phyloP scores from a whole-genome alignment of 106 monocot species.

The Vanilla planifolia region DNA sequence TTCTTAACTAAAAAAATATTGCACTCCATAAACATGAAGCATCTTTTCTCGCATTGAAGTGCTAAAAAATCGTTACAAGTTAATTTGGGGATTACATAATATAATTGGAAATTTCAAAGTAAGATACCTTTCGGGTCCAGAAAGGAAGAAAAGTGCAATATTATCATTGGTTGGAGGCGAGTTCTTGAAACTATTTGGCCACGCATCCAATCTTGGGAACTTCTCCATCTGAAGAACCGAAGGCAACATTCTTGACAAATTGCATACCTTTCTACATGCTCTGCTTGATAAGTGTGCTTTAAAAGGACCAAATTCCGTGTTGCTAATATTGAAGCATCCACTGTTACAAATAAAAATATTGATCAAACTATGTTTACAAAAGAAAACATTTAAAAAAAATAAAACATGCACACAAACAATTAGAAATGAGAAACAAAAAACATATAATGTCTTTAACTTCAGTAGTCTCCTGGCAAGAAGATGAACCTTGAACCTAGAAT shows the following conservation, averaged over 20 bases:
- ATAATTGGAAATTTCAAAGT: no score
- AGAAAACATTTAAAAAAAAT: not conserved
- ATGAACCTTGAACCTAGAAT: not conserved
- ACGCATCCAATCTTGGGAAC: slow-evolving; percentile 15
- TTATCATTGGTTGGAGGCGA: slow-evolving; percentile 19
- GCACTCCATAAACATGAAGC: no score
- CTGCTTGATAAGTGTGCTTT: slow-evolving; percentile 20
- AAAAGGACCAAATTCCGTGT: slow-evolving; percentile 13
- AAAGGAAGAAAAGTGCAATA: slow-evolving; percentile 18
- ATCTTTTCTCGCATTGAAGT: no score
- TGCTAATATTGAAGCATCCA: slow-evolving; percentile 15
- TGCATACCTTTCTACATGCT: slow-evolving; percentile 15
- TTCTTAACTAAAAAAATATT: no score
- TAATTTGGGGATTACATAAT: no score
- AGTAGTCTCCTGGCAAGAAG: not conserved
- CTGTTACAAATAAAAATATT: slow-evolving; percentile 8
- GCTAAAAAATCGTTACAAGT: no score
- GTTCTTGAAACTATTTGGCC: slow-evolving; percentile 24
- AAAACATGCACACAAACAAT: not conserved
- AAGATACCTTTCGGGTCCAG: slow-evolving; percentile 11
- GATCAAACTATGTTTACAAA: not conserved
- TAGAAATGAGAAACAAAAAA: not conserved
- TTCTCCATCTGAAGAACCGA: slow-evolving; percentile 17
- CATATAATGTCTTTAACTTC: not conserved
- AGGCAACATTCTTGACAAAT: slow-evolving; percentile 7